Evolutionary conservation across 2,329 filamentous ascomycete species (phyloP), one percentile per base, ranked within the genome.

Genomic region (Aureobasidium lini): DNA sequence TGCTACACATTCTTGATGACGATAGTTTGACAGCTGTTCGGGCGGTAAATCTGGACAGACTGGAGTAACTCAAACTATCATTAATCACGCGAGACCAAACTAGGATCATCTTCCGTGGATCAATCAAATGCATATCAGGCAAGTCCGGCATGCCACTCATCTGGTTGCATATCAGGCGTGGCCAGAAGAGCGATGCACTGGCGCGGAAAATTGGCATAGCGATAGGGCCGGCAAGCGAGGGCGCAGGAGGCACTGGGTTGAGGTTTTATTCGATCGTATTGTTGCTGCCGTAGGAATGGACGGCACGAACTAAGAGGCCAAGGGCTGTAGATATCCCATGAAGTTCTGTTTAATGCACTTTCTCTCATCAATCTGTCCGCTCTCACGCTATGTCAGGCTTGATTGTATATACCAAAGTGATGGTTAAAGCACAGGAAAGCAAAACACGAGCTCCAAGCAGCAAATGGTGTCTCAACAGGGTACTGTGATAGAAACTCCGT

Each of bases 1-100:
- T 47, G 37, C 60, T 13, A 23, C 57, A 34, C 60, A 61, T 40
- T 37, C 62, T 54, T 63, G 50, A 63, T 53, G 34, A 53, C 37
- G 16, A 47, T 23, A n/a, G 11, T 9, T 7, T 40, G 43, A 34
- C 39, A 34, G 23, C 52, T 56, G 52, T 37, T 40, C 13, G 36
- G 23, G 52, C 52, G 8, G 10, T 4, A 46, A 28, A 31, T 16
- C 31, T 16, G 31, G 28, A n/a, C 40, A 56, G 32, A 29, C 37
- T 13, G 28, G 13, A 46, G 15, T 29, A 44, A 15, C 34, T 42
- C 39, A 23, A 18, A 44, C 29, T 28, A 44, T 56, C 13, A 6
- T 37, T 16, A 13, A 37, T 37, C 32, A 28, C 40, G 16, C 40
- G 37, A 18, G 13, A 31, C 28, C 10, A 11, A 1, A 15, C 29